Percentiles rank a stretch among this genome's conserved stretches.
phyloP scores from a whole-genome alignment of 371 early-diverging fungal species.

The Mucor velutinosus region DNA sequence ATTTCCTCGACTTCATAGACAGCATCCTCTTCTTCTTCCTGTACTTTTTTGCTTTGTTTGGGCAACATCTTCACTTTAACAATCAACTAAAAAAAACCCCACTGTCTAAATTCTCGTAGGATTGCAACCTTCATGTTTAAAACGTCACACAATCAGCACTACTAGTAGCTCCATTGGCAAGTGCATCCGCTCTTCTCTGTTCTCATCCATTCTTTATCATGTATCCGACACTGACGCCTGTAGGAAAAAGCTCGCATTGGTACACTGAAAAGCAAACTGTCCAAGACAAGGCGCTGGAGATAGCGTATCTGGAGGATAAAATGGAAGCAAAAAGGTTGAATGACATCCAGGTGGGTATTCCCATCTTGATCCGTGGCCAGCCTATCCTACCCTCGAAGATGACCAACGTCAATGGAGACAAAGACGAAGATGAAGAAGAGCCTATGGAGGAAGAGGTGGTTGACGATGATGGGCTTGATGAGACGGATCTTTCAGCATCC shows the following conservation, averaged over 20 bases:
- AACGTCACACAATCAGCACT: not conserved
- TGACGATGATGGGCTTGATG: not conserved
- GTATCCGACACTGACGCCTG: slow-evolving; percentile 5
- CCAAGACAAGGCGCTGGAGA: not conserved
- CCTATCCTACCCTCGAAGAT: not conserved
- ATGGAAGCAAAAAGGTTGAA: not conserved
- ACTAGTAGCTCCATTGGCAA: not conserved
- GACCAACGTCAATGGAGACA: not conserved
- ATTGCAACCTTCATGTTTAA: not conserved
- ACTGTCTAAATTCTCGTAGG: not conserved
- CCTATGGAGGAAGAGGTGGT: not conserved
- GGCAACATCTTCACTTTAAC: not conserved
- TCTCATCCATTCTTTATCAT: not conserved
- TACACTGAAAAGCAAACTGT: not conserved
- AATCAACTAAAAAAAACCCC: not conserved
- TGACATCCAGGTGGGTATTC: not conserved
- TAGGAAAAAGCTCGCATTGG: slow-evolving; percentile 9
- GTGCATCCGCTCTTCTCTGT: not conserved
- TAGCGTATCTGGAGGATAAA: slow-evolving; percentile 2
- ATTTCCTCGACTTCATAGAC: slow-evolving; percentile 33
- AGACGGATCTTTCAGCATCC: not conserved
- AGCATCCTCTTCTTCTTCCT: slow-evolving; percentile 18
- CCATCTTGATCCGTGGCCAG: slow-evolving; percentile 2
- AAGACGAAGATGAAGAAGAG: not conserved
- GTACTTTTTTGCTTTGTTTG: not conserved